Base-by-base conservation (phyloP, 345 rosid species). In the Camelina laxa region DNA sequence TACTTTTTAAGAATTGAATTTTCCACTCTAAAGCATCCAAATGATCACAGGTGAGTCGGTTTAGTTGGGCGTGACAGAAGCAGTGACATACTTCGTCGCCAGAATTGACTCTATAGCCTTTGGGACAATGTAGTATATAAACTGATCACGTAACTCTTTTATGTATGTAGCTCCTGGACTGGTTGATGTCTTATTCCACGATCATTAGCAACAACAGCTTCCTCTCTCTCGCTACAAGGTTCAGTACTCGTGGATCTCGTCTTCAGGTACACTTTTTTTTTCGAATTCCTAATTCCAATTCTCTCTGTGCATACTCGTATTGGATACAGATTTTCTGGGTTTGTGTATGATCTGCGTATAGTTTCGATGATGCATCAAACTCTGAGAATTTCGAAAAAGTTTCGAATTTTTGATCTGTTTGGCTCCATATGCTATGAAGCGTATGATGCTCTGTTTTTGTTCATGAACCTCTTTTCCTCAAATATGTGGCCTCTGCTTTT, bases 81-180 rank as follows among this genome's bases (percentile, higher is more conserved):
- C 79, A 75, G 56, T 75, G 79, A 75, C 79, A 67, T 51, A 51
- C 15, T 31, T 2, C 7, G 54, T 61, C 15, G 80, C 76, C 72
- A 14, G 5, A 27, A 21, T 65, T 65, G 76, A 70, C 75, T 70
- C 42, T 51, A 6, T 5, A 16, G 13, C 1, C 20, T 33, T 60
- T 20, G 68, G 79, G 62, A 49, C 62, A 54, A 16, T 11, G 16
- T 45, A n/a, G 24, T 55, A 73, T 62, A 63, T 47, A 76, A 44
- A 16, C 1, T 76, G 45, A 48, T 55, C 16, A 36, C 27, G n/a
- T 55, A n/a, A 24, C 27, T n/a, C 58, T 22, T 33, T 35, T 9
- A 49, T 7, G 5, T 2, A 33, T 24, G 39, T 14, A 49, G n/a
- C 62, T 27, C 49, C 27, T 68, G 2, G 76, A 38, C 27, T 68